phyloP scores from a whole-genome alignment of 208 protist genomes.

The Trypanosoma melophagium region DNA sequence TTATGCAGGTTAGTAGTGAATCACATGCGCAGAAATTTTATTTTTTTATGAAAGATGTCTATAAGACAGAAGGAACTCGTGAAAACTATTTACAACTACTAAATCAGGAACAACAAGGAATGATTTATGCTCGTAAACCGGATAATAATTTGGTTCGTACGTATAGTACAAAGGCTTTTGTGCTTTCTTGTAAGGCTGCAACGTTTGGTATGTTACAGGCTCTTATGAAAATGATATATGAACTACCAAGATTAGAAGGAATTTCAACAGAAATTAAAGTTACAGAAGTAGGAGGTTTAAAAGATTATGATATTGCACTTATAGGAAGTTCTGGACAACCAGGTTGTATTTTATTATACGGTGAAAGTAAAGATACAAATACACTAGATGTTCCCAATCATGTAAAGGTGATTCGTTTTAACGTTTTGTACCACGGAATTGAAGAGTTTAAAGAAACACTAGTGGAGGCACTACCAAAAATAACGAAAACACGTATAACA shows the following conservation, averaged over 20 bases:
- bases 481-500: constrained; percentile 59
- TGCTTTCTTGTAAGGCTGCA: constrained; percentile 75
- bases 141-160: constrained; percentile 83
- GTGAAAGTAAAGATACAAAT: constrained; percentile 61
- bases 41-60: constrained; percentile 89
- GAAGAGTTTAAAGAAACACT: constrained; percentile 78
- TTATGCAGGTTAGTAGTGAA: constrained; percentile 87
- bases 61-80: constrained; percentile 61
- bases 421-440: constrained; percentile 88
- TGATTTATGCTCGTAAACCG: constrained; percentile 79
- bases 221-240: constrained; percentile 85
- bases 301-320: constrained; percentile 65
- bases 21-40: constrained; percentile 85
- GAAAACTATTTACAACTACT: constrained; percentile 85
- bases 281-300: constrained; percentile 76
- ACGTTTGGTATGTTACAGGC: constrained; percentile 91
- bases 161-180: constrained; percentile 70
- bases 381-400: constrained; percentile 73
- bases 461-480: constrained; percentile 72
- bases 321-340: constrained; percentile 64
- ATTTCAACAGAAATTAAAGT: constrained; percentile 68
- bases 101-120: constrained; percentile 70
- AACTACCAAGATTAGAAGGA: constrained; percentile 76
- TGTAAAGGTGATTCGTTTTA: constrained; percentile 72
- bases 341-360: constrained; percentile 81